These are phyloP conservation scores for Pseudophaeomoniella oleicola DNA, from an alignment of 2,329 filamentous ascomycete genomes.

Conservation along the genomic window DNA sequence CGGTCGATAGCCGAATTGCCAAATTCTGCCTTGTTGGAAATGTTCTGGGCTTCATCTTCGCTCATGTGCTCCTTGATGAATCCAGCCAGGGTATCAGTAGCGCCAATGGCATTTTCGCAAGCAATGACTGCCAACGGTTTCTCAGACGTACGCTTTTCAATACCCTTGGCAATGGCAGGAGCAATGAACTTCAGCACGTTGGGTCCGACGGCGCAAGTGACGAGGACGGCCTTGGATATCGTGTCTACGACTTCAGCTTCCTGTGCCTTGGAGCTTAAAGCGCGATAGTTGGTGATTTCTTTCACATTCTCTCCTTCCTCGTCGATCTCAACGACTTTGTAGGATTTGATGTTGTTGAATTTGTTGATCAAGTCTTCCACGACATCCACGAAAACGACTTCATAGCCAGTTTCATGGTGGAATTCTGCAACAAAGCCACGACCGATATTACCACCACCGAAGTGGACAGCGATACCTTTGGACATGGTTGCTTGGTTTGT, in stretches of 20 bases:
- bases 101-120: constrained; percentile 94
- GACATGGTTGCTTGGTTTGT: constrained; percentile 1
- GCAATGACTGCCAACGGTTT: constrained; percentile 81
- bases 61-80: constrained; percentile 70
- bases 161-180: constrained; percentile 85
- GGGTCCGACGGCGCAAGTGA: constrained; percentile 94
- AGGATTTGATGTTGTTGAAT: constrained; percentile 61
- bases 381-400: constrained; percentile 94
- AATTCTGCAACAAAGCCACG: constrained; percentile 82
- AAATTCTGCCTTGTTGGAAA: constrained; percentile 66
- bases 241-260: constrained; percentile 69
- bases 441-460: constrained; percentile 76
- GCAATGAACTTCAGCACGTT: constrained; percentile 95
- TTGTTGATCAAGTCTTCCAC: constrained; percentile 67
- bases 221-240: constrained; percentile 74
- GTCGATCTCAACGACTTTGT: constrained; percentile 88
- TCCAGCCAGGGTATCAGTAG: constrained; percentile 71
- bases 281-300: constrained; percentile 86
- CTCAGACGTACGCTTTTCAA: constrained; percentile 54
- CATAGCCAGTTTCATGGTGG: constrained; percentile 85
- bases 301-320: constrained; percentile 66
- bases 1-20: constrained; percentile 98
- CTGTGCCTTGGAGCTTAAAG: constrained; percentile 85
- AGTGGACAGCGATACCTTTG: constrained; percentile 50
- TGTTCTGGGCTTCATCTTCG: constrained; percentile 45